Conservation (phyloP, 305 asterid genomes). For the Andrographis paniculata region DNA sequence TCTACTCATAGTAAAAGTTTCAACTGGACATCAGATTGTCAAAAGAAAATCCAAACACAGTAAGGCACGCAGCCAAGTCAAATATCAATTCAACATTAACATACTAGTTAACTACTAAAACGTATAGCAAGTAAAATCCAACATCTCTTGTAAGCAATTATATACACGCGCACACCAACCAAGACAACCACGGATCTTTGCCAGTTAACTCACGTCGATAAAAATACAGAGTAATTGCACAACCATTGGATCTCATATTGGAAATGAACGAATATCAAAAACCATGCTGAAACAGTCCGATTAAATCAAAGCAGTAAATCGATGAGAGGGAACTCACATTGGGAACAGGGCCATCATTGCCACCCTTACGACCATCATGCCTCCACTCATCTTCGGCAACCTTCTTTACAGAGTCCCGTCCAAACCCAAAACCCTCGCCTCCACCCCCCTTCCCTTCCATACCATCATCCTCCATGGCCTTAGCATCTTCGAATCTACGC, state of each 20-base stretch:
- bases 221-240: too few relatives aligned
- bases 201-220: too few relatives aligned
- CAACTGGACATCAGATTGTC: too few relatives aligned
- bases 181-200: too few relatives aligned
- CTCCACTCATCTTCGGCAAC: conserved; percentile 25
- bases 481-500: conserved; percentile 50
- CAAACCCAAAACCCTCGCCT: conserved; percentile 29
- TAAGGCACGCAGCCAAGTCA: conserved; percentile 1
- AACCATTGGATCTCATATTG: too few relatives aligned
- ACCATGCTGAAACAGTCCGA: too few relatives aligned
- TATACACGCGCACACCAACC: too few relatives aligned
- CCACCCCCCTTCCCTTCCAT: conserved; percentile 22
- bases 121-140: background rate
- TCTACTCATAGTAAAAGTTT: background rate
- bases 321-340: conserved; percentile 43
- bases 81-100: too few relatives aligned
- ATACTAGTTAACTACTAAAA: too few relatives aligned
- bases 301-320: background rate
- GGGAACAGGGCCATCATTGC: conserved; percentile 30
- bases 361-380: conserved; percentile 16
- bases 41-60: too few relatives aligned
- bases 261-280: too few relatives aligned
- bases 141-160: too few relatives aligned
- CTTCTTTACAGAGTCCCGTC: conserved; percentile 25
- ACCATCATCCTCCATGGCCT: conserved; percentile 25